phyloP scores from a whole-genome alignment of 179 eudicot species.

The Spergularia azorica region DNA sequence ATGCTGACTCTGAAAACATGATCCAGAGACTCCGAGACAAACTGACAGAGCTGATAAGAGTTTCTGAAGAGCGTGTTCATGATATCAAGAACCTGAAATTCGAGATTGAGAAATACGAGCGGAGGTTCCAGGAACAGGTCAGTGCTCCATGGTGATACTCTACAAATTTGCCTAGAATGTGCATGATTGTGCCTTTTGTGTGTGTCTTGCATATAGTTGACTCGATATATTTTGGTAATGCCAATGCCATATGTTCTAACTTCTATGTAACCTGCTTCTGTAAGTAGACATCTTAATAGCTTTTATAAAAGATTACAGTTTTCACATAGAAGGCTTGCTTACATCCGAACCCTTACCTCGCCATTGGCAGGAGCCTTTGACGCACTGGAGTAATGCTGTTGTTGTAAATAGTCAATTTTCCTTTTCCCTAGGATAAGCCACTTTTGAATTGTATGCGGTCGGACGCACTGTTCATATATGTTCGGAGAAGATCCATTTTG shows the following conservation, averaged over 20 bases:
- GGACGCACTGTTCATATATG: background rate
- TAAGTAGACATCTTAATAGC: background rate
- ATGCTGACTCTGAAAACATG: slow-evolving; percentile 30
- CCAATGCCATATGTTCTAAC: background rate
- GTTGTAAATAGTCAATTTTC: background rate
- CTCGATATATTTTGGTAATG: background rate
- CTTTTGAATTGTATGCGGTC: background rate
- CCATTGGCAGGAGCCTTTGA: too few species aligned
- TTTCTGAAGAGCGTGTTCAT: slow-evolving; percentile 29
- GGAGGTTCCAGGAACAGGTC: slow-evolving; percentile 54
- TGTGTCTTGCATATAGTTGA: background rate
- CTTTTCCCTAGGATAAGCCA: background rate
- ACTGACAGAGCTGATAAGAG: slow-evolving; percentile 42
- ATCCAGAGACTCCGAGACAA: slow-evolving; percentile 40
- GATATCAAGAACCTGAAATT: slow-evolving; percentile 36
- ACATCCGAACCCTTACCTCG: too few species aligned
- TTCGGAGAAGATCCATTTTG: background rate
- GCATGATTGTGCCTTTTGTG: slow-evolving; percentile 11
- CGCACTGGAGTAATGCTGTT: too few species aligned
- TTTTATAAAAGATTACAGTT: background rate
- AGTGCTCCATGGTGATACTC: slow-evolving; percentile 56
- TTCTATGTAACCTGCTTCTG: background rate
- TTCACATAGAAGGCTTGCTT: too few species aligned
- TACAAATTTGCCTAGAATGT: slow-evolving; percentile 4
- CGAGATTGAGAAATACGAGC: slow-evolving; percentile 43